Conservation (phyloP, 306 rosid genomes). For the Abrus precatorius region DNA sequence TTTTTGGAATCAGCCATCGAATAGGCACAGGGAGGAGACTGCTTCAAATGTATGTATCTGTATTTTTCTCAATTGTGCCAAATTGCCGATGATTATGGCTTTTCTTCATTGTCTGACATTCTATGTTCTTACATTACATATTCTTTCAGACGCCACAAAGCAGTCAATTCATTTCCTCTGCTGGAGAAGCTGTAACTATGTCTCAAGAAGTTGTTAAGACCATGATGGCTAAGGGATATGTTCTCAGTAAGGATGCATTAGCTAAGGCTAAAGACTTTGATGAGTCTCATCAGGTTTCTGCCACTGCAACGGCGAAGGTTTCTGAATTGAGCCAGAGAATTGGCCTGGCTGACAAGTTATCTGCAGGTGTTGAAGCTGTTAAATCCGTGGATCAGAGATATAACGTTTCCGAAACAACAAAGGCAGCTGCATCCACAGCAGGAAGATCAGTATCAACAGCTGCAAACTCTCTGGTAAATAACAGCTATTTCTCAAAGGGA, state of each 20-base stretch:
- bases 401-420: slow-evolving; percentile 75
- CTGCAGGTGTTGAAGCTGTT: slow-evolving; percentile 69
- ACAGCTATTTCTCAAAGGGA: slow-evolving; percentile 86
- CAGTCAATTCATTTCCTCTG: slow-evolving; percentile 65
- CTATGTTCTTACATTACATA: neutral
- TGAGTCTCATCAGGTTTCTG: slow-evolving; percentile 78
- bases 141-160: slow-evolving; percentile 55
- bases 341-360: slow-evolving; percentile 75
- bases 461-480: slow-evolving; percentile 66
- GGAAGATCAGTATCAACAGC: slow-evolving; percentile 87
- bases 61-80: neutral
- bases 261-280: slow-evolving; percentile 79
- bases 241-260: slow-evolving; percentile 81
- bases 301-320: slow-evolving; percentile 76
- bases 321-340: slow-evolving; percentile 77
- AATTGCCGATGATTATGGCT: slow-evolving; percentile 6
- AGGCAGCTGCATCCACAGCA: slow-evolving; percentile 70
- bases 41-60: slow-evolving; percentile 61
- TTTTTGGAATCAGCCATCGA: slow-evolving; percentile 72
- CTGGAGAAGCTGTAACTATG: slow-evolving; percentile 78
- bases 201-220: slow-evolving; percentile 87
- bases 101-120: neutral
- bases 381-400: slow-evolving; percentile 73
- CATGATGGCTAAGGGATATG: slow-evolving; percentile 86
- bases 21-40: slow-evolving; percentile 58